Base-by-base conservation (phyloP, 371 early-diverging fungal species). In the Mucor piriformis region DNA sequence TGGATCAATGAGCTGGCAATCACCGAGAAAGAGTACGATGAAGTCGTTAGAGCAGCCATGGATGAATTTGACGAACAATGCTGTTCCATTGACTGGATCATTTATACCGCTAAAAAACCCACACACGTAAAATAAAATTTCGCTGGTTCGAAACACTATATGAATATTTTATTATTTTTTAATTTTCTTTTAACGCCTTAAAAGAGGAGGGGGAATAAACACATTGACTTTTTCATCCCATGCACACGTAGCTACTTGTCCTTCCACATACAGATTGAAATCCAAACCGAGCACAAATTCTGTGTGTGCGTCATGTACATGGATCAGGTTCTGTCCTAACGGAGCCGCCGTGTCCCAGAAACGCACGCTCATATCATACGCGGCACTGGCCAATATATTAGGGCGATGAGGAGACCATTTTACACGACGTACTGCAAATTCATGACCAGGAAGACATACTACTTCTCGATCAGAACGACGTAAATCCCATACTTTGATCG, bases 251-350 rank as follows among this genome's bases (percentile, higher is more conserved):
- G 95, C 96, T 25, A 96, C 74, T 62, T 86, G 86, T 2, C 94
- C 93, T 37, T 90, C 89, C 15, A 83, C 61, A 70, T 92, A 96
- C 59, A 96, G 71, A 61, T 88, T 90, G 67, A 89, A 93, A 72
- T 97, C 98, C 33, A 95, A 71, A 0, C 97, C 98, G 32, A 96
- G 78, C 16, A 94, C 97, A 84, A 97, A 97, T 76, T 97, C 98
- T 0, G 92, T 88, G 61, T 97, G 97, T 25, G 80, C 79, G 64
- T 93, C 93, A 52, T 88, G 87, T 8, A 89, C 81, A 56, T 83
- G 74, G 21, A 86, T 72, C 62, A 85, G 56, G 37, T 85, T 83
- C 27, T 80, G 73, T 1, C 76, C 84, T 7, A 64, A 72, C 4
- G 79, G 70, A 6, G 76, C 82, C 6, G 83, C 75, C n/a, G 87